A percentile compares a stretch with the other conserved stretches of the same genome.
Evolutionary conservation across 1,284 basidiomycete genomes (phyloP).

Genomic region (Athelia sp.): DNA sequence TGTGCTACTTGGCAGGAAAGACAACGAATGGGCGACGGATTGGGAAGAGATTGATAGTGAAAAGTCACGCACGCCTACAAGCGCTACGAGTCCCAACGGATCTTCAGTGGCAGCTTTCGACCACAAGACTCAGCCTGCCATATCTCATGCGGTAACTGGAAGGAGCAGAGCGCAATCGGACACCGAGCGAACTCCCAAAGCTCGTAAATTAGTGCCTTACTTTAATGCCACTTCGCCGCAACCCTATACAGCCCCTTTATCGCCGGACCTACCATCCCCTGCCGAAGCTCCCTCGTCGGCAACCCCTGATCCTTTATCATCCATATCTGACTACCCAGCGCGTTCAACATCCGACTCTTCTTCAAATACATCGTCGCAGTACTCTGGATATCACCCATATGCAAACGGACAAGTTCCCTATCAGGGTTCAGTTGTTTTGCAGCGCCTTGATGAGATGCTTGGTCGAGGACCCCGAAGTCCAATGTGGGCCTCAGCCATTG

Average conservation of each 20-base stretch:
- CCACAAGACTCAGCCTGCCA: slow-evolving; percentile 3
- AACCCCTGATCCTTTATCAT: slow-evolving; percentile 70
- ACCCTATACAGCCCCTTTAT: slow-evolving; percentile 16
- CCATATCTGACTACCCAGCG: slow-evolving; percentile 54
- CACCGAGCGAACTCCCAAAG: slow-evolving; percentile 36
- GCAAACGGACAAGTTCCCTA: slow-evolving; percentile 23
- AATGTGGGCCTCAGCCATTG: slow-evolving; percentile 61
- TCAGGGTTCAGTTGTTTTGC: slow-evolving; percentile 45
- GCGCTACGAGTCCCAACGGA: slow-evolving; percentile 31
- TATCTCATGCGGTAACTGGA: not conserved
- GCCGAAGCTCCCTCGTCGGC: slow-evolving; percentile 56
- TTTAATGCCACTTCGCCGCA: slow-evolving; percentile 20
- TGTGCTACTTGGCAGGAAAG: slow-evolving; percentile 47
- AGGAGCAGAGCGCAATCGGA: slow-evolving; percentile 19
- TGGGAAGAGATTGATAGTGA: slow-evolving; percentile 57
- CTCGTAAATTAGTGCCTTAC: slow-evolving; percentile 29
- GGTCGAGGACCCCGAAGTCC: slow-evolving; percentile 57
- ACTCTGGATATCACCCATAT: slow-evolving; percentile 19
- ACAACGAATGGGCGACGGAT: slow-evolving; percentile 49
- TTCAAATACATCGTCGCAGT: slow-evolving; percentile 41
- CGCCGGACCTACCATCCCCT: slow-evolving; percentile 39
- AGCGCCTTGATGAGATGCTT: slow-evolving; percentile 64
- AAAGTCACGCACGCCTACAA: slow-evolving; percentile 41
- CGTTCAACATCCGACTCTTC: slow-evolving; percentile 42
- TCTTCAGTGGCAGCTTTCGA: slow-evolving; percentile 21